phyloP scores from a whole-genome alignment of 2,329 filamentous ascomycete genomes.

The Helotiales sp. region DNA sequence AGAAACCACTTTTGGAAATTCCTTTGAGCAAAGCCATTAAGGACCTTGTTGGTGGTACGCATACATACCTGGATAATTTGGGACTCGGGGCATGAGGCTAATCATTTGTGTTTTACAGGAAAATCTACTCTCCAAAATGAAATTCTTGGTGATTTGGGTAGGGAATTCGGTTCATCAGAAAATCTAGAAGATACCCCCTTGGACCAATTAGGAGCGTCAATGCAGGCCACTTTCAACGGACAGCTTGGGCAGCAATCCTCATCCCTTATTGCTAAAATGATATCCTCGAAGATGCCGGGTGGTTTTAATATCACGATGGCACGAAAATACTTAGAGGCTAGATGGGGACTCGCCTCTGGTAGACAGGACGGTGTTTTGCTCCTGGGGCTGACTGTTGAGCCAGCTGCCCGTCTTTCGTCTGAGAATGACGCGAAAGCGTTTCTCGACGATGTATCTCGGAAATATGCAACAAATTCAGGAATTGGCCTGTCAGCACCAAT shows the following conservation, averaged over 20 bases:
- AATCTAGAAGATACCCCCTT: constrained; percentile 98
- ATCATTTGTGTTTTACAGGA: constrained; percentile 59
- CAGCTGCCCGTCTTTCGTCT: constrained; percentile 82
- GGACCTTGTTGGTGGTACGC: constrained; percentile 91
- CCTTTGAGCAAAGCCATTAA: constrained; percentile 97
- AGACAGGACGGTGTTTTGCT: constrained; percentile 91
- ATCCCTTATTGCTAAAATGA: constrained; percentile 89
- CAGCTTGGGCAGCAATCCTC: constrained; percentile 96
- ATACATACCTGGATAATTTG: no score
- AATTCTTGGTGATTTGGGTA: constrained; percentile 95
- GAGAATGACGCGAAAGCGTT: constrained; percentile 92
- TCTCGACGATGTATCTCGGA: constrained; percentile 85
- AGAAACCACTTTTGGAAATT: constrained; percentile 88
- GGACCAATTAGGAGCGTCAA: constrained; percentile 90
- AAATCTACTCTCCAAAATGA: constrained; percentile 99
- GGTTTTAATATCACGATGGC: constrained; percentile 98
- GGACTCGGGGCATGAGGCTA: constrained; percentile 8
- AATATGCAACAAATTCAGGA: constrained; percentile 84
- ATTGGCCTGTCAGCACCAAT: constrained; percentile 81
- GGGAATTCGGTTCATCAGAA: constrained; percentile 97
- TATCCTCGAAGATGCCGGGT: constrained; percentile 99
- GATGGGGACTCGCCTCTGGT: constrained; percentile 86
- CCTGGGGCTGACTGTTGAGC: constrained; percentile 91
- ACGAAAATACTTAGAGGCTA: constrained; percentile 91
- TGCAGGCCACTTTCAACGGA: constrained; percentile 99